Evolutionary conservation across 169 alveolate genomes (phyloP), one percentile per base, ranked within the genome.

Genomic region (Theileria sp.): DNA sequence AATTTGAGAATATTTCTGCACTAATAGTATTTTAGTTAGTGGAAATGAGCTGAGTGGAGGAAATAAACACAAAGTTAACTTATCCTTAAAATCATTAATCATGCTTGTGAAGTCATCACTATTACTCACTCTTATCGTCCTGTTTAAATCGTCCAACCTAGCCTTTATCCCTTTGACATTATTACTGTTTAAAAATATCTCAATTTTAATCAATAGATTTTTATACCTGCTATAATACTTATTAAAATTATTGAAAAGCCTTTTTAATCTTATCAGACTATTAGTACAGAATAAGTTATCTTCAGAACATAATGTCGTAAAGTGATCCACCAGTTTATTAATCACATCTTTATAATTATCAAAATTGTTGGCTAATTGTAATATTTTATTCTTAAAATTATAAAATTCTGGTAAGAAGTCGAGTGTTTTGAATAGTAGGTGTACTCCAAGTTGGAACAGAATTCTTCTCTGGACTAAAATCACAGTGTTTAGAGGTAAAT

Each of bases 401-500:
- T 67, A 36, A 44, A 38, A 77, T 51, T 83, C 83, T 28, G 89
- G 89, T 50, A 83, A 13, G 34, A 60, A 68, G 8, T 23, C 71
- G 67, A 83, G 65, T 17, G 78, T 64, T 23, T 51, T 50, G 58
- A 70, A 60, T 19, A 83, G 32, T 0, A 83, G n/a, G 62, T 51
- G 26, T 0, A 77, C 78, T 15, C 82, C 89, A 13, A 83, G 79
- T 56, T 83, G 89, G 60, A 83, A 49, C 54, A 82, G 70, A 0
- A 83, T 9, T 12, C 86, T 73, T 25, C 89, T 23, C 62, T 83
- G 86, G 25, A 61, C n/a, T 36, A 83, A 60, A 32, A 65, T 77
- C 73, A 83, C 30, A 5, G 87, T 66, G 56, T 83, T 80, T n/a
- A 19, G 34, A 1, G 89, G 89, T 49, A 83, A 34, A 6, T 58